A percentile compares a stretch with the other conserved stretches of the same genome.
Conservation (phyloP, 2,329 filamentous ascomycete genomes). For the Paraphoma sp. region DNA sequence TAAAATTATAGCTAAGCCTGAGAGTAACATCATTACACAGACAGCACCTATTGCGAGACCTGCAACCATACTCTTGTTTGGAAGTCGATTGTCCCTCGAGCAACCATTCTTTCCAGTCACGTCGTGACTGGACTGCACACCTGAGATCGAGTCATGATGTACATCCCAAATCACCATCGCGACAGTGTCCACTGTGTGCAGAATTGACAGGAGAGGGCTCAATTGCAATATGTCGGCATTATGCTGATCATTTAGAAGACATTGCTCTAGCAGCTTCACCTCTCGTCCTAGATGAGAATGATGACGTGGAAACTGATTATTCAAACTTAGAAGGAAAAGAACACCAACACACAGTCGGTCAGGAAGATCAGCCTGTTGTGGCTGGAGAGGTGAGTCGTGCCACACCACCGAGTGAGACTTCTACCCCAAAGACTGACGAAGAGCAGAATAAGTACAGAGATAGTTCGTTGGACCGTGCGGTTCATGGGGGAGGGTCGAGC, state of each 20-base stretch:
- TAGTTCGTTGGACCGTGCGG: conserved; percentile 12
- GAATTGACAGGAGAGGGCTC: not conserved
- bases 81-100: not conserved
- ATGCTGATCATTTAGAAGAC: not conserved
- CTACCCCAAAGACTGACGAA: conserved; percentile 32
- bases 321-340: too few species aligned
- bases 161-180: not conserved
- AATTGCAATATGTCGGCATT: not conserved
- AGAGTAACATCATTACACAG: not conserved
- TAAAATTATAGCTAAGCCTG: not conserved
- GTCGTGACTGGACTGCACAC: conserved; percentile 1
- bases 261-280: not conserved
- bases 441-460: conserved; percentile 22
- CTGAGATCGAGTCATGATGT: not conserved
- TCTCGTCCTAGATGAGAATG: not conserved
- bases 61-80: conserved; percentile 5
- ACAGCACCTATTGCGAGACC: conserved; percentile 2
- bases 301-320: not conserved
- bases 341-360: too few species aligned
- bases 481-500: conserved; percentile 29
- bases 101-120: not conserved
- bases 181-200: not conserved
- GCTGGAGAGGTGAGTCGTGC: conserved; percentile 23
- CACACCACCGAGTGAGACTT: conserved; percentile 7
- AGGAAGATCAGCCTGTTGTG: conserved; percentile 25